Conservation (phyloP, 805 yeast genomes). For the Nakazawaea holstii region DNA sequence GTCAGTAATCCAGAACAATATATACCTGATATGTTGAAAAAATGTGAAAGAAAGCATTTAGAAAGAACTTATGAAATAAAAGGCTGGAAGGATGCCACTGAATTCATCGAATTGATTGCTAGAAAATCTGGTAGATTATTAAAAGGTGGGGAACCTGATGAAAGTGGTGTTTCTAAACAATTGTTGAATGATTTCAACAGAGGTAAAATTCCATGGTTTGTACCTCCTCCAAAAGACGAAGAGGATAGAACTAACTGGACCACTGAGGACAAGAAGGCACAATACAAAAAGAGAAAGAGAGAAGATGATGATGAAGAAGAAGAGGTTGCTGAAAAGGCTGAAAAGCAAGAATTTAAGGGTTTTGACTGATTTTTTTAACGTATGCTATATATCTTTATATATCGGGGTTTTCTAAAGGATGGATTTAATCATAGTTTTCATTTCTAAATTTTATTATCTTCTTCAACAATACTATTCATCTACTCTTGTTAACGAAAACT, state of each 20-base stretch:
- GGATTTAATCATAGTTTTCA: not conserved
- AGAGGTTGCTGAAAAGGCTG: conserved; percentile 13
- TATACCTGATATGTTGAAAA: conserved; percentile 77
- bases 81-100: conserved; percentile 79
- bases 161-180: conserved; percentile 84
- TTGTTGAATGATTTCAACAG: conserved; percentile 92
- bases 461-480: too few species aligned
- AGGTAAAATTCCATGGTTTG: conserved; percentile 98
- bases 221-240: conserved; percentile 80
- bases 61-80: conserved; percentile 93
- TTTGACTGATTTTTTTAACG: conserved; percentile 9
- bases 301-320: conserved; percentile 32
- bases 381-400: not conserved
- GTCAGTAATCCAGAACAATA: conserved; percentile 94
- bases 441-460: too few species aligned
- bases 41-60: conserved; percentile 84
- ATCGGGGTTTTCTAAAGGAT: conserved; percentile 3
- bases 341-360: conserved; percentile 17
- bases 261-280: conserved; percentile 53
- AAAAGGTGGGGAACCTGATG: conserved; percentile 98
- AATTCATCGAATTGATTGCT: conserved; percentile 86
- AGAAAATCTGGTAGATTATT: conserved; percentile 88
- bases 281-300: conserved; percentile 43
- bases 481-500: too few species aligned
- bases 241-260: conserved; percentile 35